phyloP scores from a whole-genome alignment of 1,284 basidiomycete genomes.

The Anthracocystis walkeri region DNA sequence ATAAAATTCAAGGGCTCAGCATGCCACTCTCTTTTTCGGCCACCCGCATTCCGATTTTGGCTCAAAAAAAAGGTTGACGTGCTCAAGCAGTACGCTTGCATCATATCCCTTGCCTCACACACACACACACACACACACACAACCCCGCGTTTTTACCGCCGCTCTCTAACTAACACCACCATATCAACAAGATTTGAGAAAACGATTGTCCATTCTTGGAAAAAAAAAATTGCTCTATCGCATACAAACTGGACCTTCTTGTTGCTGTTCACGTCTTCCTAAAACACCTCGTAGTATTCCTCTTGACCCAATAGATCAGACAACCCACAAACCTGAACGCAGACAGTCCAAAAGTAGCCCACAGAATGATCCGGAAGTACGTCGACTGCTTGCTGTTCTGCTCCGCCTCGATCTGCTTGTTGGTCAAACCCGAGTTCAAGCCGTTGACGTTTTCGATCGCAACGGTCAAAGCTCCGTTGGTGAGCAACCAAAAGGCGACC shows the following conservation, averaged over 20 bases:
- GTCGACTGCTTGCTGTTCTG: slow-evolving; percentile 62
- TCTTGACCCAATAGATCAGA: slow-evolving; percentile 63
- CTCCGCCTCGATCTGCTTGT: slow-evolving; percentile 72
- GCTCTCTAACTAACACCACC: too few species aligned
- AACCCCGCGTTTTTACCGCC: too few species aligned
- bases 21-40: slow-evolving; percentile 7
- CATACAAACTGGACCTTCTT: too few species aligned
- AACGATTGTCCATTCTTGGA: slow-evolving; percentile 9
- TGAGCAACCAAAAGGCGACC: slow-evolving; percentile 69
- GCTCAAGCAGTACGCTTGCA: slow-evolving; percentile 28
- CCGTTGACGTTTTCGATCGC: slow-evolving; percentile 88
- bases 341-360: slow-evolving; percentile 86
- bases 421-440: slow-evolving; percentile 71
- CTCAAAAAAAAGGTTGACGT: slow-evolving; percentile 34
- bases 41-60: too few species aligned
- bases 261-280: slow-evolving; percentile 55
- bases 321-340: slow-evolving; percentile 78
- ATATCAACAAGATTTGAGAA: neutral
- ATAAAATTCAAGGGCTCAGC: neutral
- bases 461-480: slow-evolving; percentile 75
- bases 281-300: slow-evolving; percentile 64
- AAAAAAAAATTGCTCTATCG: too few species aligned
- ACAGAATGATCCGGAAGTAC: slow-evolving; percentile 78
- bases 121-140: too few species aligned
- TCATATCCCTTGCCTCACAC: too few species aligned